Evolutionary conservation across 2,329 filamentous ascomycete genomes (phyloP).

Genomic region (Fusarium fujikuroi): DNA sequence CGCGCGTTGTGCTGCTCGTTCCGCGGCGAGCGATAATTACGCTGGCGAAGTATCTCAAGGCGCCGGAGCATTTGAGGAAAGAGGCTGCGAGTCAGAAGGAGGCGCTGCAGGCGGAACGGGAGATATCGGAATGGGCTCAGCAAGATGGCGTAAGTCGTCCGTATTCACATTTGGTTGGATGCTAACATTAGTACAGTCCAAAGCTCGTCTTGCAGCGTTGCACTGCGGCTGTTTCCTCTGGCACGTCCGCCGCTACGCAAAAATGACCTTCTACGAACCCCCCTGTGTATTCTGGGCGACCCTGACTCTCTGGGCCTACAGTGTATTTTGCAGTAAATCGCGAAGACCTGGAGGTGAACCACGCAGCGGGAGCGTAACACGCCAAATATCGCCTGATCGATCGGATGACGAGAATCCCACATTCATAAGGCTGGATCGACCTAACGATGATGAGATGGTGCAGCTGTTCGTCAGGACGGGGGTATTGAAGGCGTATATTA

Average conservation of each 20-base stretch:
- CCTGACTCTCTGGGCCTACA: conserved; percentile 54
- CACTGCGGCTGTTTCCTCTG: conserved; percentile 59
- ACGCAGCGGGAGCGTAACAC: conserved; percentile 7
- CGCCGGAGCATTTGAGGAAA: background rate
- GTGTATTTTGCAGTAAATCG: conserved; percentile 31
- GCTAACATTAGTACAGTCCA: conserved; percentile 46
- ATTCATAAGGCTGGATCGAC: conserved; percentile 64
- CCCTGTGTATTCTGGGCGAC: conserved; percentile 52
- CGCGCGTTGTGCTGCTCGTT: conserved; percentile 62
- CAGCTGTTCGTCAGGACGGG: conserved; percentile 65
- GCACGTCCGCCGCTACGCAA: conserved; percentile 58
- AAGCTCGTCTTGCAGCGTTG: conserved; percentile 56
- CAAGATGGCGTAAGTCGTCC: conserved; percentile 40
- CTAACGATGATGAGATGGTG: conserved; percentile 67
- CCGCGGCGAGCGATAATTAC: conserved; percentile 59
- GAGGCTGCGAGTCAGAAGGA: conserved; percentile 30
- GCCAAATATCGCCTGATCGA: conserved; percentile 2
- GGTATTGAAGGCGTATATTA: conserved; percentile 60
- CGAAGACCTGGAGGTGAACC: background rate
- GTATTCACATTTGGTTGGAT: too few species aligned
- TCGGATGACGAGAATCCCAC: conserved; percentile 42
- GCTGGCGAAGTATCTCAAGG: conserved; percentile 48
- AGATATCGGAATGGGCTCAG: conserved; percentile 51
- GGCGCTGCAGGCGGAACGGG: conserved; percentile 33
- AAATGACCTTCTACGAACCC: conserved; percentile 53